Evolutionary conservation across 805 yeast species (phyloP), one percentile per base, ranked within the genome.

Genomic region (Candida xiaguanensis): DNA sequence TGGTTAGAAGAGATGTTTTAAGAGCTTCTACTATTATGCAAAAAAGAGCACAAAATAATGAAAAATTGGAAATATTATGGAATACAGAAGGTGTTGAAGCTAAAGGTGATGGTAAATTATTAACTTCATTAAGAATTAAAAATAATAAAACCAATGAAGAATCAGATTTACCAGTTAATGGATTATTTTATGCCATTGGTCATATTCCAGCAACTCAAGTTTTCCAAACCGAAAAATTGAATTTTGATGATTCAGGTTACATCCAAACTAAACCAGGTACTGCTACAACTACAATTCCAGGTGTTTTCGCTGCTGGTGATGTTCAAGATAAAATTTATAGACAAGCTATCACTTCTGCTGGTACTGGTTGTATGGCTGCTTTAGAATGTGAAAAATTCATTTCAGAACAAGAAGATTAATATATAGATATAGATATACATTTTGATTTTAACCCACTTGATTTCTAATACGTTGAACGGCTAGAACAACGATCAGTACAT

Each of bases 261-360:
- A 77, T 93, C 56, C 70, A 78, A 60, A 93, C 99, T 47, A 72
- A 74, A 30, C 96, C 98, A 53, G 99, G 98, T 46, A 72, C 95
- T 15, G 71, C 98, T 13, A 66, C 72, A 53, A 93, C 99, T 34
- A 80, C 95, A 11, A 77, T 91, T 43, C 78, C 77, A 56, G 98
- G 97, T 61, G 86, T 93, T 46, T 93, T 85, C 53, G 99, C 99
- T 44, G 99, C 99, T 44, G 99, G 99, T 69, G 99, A 93, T 60
- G 99, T 93, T 42, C 99, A 93, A 70, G 99, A 93, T 69, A 83
- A 87, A 65, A 79, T 78, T 62, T 93, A 91, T 70, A 87, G 99
- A 80, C 99, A 93, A 74, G 99, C 99, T 43, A 88, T 93, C 59
- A 93, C 99, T 30, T 89, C 97, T 63, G 99, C 99, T n/a, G 99